Conservation (phyloP, 2,329 filamentous ascomycete genomes). For the Trichophyton verrucosum region DNA sequence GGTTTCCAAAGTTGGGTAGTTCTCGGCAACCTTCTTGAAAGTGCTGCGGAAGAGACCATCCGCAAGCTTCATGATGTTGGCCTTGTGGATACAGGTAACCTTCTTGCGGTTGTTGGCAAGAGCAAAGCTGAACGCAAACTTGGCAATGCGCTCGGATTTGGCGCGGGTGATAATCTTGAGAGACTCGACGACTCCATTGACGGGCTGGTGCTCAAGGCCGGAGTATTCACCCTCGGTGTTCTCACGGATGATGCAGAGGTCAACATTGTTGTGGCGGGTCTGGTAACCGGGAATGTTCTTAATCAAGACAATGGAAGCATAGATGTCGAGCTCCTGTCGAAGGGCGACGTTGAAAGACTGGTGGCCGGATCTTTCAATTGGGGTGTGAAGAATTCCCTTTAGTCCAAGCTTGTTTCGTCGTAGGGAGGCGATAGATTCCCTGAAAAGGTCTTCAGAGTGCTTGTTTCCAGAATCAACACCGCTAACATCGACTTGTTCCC, state of each 20-base stretch:
- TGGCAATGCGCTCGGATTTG: constrained; percentile 98
- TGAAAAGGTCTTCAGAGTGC: constrained; percentile 88
- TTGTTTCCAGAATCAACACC: constrained; percentile 76
- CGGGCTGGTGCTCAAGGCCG: constrained; percentile 95
- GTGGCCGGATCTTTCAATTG: constrained; percentile 91
- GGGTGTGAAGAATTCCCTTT: constrained; percentile 97
- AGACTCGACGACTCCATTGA: constrained; percentile 90
- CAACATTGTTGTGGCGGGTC: constrained; percentile 93
- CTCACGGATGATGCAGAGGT: constrained; percentile 98
- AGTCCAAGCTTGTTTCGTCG: constrained; percentile 98
- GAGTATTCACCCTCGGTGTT: constrained; percentile 99
- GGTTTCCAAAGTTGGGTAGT: constrained; percentile 88
- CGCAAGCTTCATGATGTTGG: constrained; percentile 99
- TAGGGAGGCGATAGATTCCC: constrained; percentile 86
- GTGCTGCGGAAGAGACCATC: constrained; percentile 98
- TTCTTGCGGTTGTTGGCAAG: constrained; percentile 98
- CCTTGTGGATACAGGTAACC: constrained; percentile 99
- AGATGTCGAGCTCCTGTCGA: constrained; percentile 98
- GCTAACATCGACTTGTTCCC: constrained; percentile 95
- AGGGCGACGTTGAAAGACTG: constrained; percentile 99
- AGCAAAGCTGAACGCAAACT: constrained; percentile 96
- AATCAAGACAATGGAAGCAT: constrained; percentile 92
- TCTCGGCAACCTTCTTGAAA: constrained; percentile 83
- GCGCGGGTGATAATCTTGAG: constrained; percentile 99
- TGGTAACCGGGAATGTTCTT: constrained; percentile 99